Percentiles rank a stretch among this genome's conserved stretches.
These are phyloP conservation scores for Rossbeevera mucosa DNA, from an alignment of 768 basidiomycete genomes.

Conservation along the genomic window DNA sequence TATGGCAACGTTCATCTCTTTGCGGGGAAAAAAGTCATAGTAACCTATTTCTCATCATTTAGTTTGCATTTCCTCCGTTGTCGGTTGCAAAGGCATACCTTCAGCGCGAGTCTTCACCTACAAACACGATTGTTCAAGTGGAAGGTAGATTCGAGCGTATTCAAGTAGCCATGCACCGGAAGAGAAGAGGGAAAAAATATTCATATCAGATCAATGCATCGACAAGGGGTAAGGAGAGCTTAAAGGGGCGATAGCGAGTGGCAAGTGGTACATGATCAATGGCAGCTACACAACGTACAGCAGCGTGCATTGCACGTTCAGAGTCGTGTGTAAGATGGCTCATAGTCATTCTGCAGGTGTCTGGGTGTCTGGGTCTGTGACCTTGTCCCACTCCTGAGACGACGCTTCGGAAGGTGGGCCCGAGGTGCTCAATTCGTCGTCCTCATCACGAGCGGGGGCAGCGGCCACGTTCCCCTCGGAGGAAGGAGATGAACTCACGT, in stretches of 20 bases:
- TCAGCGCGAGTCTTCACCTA: constrained; percentile 65
- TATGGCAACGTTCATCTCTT: constrained; percentile 63
- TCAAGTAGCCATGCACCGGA: constrained; percentile 16
- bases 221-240: constrained; percentile 22
- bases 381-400: constrained; percentile 86
- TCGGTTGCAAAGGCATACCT: constrained; percentile 54
- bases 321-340: constrained; percentile 24
- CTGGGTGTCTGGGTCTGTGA: constrained; percentile 70
- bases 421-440: constrained; percentile 52
- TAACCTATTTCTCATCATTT: constrained; percentile 50
- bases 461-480: constrained; percentile 25
- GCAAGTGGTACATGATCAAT: constrained; percentile 23
- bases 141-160: constrained; percentile 13
- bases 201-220: constrained; percentile 57
- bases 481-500: constrained; percentile 70
- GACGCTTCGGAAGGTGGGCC: constrained; percentile 83
- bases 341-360: constrained; percentile 41
- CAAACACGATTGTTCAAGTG: constrained; percentile 14
- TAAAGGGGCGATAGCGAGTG: constrained; percentile 15
- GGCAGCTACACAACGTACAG: constrained; percentile 30
- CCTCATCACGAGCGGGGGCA: constrained; percentile 40
- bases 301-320: constrained; percentile 27
- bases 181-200: constrained; percentile 29
- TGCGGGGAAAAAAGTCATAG: constrained; percentile 72
- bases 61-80: constrained; percentile 11